Conservation (phyloP, 768 basidiomycete species). For the Macrolepiota fuliginosa region DNA sequence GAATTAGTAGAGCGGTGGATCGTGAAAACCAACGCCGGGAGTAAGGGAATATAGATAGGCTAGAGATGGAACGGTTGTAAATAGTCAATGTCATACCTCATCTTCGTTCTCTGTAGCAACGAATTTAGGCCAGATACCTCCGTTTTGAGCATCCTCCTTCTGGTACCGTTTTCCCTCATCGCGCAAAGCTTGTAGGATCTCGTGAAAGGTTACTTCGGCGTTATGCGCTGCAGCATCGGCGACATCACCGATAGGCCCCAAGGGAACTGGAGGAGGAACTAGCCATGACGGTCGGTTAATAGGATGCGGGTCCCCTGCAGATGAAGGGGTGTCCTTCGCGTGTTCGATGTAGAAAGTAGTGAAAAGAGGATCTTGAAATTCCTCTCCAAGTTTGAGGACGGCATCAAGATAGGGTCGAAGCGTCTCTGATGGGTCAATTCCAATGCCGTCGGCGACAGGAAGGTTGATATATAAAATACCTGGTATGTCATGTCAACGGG, state of each 20-base stretch:
- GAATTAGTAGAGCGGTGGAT: conserved; percentile 38
- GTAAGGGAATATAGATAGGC: not conserved
- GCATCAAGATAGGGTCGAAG: conserved; percentile 59
- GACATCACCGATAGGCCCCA: conserved; percentile 34
- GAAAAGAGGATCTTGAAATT: conserved; percentile 41
- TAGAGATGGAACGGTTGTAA: not conserved
- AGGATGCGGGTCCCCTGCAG: not conserved
- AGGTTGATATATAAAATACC: conserved; percentile 61
- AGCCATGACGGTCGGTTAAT: conserved; percentile 5
- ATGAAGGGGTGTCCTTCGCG: conserved; percentile 11
- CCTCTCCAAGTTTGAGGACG: conserved; percentile 32
- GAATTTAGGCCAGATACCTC: conserved; percentile 5
- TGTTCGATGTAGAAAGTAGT: conserved; percentile 56
- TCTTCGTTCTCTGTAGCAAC: conserved; percentile 1
- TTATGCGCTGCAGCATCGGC: conserved; percentile 54
- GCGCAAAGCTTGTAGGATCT: not conserved
- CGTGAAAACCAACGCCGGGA: not conserved
- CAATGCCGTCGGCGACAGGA: conserved; percentile 32
- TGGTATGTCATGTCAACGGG: conserved; percentile 24
- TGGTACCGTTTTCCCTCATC: not conserved
- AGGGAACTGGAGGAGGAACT: conserved; percentile 17
- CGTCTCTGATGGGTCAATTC: conserved; percentile 30
- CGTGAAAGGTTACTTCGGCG: conserved; percentile 42
- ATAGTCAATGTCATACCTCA: not conserved
- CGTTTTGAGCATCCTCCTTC: not conserved